Percentiles rank a stretch among this genome's conserved stretches.
phyloP scores from a whole-genome alignment of 169 alveolate species.

The Babesia caballi region DNA sequence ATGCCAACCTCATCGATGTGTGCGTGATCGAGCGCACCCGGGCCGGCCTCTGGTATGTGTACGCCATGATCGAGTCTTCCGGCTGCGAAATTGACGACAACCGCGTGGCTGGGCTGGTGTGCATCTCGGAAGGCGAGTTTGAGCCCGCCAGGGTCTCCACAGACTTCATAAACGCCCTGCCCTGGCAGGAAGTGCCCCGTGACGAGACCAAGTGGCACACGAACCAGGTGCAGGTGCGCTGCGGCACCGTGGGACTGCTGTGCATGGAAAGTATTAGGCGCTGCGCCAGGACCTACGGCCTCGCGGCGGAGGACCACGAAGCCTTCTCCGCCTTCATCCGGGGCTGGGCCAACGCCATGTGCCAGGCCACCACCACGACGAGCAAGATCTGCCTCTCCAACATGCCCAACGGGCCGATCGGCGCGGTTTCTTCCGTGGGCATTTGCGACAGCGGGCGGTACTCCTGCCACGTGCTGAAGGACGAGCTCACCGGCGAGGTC shows the following conservation, averaged over 20 bases:
- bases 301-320: not conserved
- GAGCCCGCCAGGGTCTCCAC: not conserved
- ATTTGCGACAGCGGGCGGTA: conserved; percentile 29
- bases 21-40: conserved; percentile 1
- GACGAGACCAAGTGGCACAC: not conserved
- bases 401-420: conserved; percentile 32
- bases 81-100: conserved; percentile 18
- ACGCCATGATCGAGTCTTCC: conserved; percentile 29
- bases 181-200: conserved; percentile 12
- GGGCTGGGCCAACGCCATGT: conserved; percentile 33
- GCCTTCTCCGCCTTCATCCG: conserved; percentile 5
- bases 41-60: conserved; percentile 39
- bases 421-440: conserved; percentile 24
- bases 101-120: conserved; percentile 5
- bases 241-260: conserved; percentile 70
- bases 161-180: conserved; percentile 3
- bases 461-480: not conserved
- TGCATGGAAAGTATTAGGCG: conserved; percentile 64
- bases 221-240: not conserved
- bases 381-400: conserved; percentile 21
- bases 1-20: not conserved
- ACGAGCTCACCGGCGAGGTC: conserved; percentile 24
- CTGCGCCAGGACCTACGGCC: conserved; percentile 10
- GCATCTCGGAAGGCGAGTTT: not conserved
- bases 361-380: conserved; percentile 24